These are phyloP conservation scores for Coemansia sp. DNA, from an alignment of 371 early-diverging fungal species.

Conservation along the genomic window DNA sequence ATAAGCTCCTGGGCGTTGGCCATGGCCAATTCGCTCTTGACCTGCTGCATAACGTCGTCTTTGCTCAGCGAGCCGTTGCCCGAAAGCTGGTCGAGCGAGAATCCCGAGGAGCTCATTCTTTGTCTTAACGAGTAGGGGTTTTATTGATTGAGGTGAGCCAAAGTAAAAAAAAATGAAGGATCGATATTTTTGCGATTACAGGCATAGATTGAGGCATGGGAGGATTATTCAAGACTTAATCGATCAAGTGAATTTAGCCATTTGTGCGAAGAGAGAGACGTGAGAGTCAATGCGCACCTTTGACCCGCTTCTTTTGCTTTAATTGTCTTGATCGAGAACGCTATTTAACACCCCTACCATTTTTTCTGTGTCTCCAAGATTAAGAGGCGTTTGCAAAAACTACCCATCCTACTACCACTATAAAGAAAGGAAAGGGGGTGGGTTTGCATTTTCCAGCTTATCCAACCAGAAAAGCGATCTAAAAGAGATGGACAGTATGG, in stretches of 20 bases:
- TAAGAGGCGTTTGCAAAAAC: neutral
- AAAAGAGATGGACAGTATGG: too few relatives aligned
- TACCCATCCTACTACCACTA: slow-evolving; percentile 1
- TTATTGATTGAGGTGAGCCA: neutral
- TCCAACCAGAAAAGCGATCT: neutral
- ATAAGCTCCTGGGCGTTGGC: slow-evolving; percentile 88
- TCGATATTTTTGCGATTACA: neutral
- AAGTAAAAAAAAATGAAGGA: neutral
- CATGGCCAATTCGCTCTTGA: slow-evolving; percentile 77
- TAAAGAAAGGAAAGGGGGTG: neutral
- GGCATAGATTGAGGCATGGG: too few relatives aligned
- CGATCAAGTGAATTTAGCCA: too few relatives aligned
- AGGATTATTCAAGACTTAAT: too few relatives aligned
- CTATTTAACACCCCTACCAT: neutral
- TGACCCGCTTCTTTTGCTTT: neutral
- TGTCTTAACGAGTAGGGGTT: neutral
- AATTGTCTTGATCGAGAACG: neutral
- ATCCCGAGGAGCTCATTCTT: slow-evolving; percentile 3
- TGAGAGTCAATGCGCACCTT: neutral
- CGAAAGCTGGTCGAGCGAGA: neutral
- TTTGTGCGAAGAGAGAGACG: neutral
- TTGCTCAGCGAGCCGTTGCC: slow-evolving; percentile 52
- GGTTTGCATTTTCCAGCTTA: neutral
- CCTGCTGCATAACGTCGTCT: slow-evolving; percentile 84
- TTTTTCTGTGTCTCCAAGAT: neutral